phyloP scores from a whole-genome alignment of 2,329 filamentous ascomycete genomes.

The Sarocladium strictum region DNA sequence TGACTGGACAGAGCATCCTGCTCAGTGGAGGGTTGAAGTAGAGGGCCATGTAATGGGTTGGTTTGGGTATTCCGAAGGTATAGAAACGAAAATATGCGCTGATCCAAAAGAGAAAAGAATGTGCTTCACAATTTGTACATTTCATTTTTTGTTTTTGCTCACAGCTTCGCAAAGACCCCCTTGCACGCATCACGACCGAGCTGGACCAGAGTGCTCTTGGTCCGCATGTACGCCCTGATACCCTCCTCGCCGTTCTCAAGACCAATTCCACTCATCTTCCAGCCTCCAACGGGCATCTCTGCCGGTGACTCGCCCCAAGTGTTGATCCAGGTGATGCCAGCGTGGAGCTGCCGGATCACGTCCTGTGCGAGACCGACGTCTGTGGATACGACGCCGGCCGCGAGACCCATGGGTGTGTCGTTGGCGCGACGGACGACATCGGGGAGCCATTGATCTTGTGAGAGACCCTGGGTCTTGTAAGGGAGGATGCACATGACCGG shows the following conservation, averaged over 20 bases:
- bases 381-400: constrained; percentile 76
- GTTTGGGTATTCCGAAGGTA: not conserved
- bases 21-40: constrained; percentile 17
- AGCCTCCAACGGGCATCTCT: constrained; percentile 88
- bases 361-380: constrained; percentile 69
- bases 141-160: constrained; percentile 15
- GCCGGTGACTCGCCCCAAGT: constrained; percentile 90
- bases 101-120: not conserved
- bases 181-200: constrained; percentile 61
- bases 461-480: constrained; percentile 47
- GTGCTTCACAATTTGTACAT: not conserved
- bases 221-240: constrained; percentile 75
- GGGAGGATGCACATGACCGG: constrained; percentile 78
- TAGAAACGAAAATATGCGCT: not conserved
- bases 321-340: constrained; percentile 88
- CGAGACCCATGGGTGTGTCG: constrained; percentile 69
- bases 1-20: constrained; percentile 18
- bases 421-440: constrained; percentile 71
- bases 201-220: constrained; percentile 84
- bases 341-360: constrained; percentile 65
- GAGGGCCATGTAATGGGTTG: not conserved
- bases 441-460: constrained; percentile 42
- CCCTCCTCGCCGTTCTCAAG: constrained; percentile 80
- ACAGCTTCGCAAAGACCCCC: constrained; percentile 66
- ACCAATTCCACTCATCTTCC: constrained; percentile 85